Percentiles rank a stretch among this genome's conserved stretches.
Evolutionary conservation across 805 yeast genomes (phyloP).

Genomic region (Zygosaccharomyces rouxii): DNA sequence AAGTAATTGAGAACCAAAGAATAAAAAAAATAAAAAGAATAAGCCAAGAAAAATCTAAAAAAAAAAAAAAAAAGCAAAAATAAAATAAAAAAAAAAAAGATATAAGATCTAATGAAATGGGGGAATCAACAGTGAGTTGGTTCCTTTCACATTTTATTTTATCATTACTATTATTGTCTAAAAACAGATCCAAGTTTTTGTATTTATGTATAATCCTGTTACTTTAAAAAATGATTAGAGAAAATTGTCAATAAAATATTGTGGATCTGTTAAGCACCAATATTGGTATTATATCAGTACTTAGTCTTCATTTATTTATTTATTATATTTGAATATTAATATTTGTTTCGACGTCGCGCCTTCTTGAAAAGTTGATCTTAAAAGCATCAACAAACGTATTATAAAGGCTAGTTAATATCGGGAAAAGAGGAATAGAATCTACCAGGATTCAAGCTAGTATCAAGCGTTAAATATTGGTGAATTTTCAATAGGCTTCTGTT

Average conservation of each 20-base stretch:
- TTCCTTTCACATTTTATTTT: background rate
- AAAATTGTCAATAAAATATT: background rate
- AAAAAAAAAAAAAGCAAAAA: background rate
- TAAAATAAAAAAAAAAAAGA: background rate
- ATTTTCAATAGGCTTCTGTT: background rate
- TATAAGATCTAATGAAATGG: background rate
- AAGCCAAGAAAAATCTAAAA: background rate
- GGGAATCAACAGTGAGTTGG: background rate
- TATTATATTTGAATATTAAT: background rate
- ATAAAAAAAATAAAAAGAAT: no score
- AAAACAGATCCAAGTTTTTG: conserved; percentile 1
- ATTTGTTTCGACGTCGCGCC: background rate
- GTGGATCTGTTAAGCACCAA: background rate
- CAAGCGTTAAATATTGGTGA: background rate
- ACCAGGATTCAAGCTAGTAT: background rate
- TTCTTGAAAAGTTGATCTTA: background rate
- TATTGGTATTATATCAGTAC: background rate
- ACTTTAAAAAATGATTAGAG: background rate
- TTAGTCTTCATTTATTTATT: background rate
- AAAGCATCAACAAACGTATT: background rate
- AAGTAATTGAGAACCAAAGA: background rate
- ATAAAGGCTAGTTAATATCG: background rate
- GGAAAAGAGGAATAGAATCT: background rate
- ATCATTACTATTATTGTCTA: background rate
- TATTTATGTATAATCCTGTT: conserved; percentile 1